phyloP scores from a whole-genome alignment of 805 yeast species.

The Maudiozyma barnettii region DNA sequence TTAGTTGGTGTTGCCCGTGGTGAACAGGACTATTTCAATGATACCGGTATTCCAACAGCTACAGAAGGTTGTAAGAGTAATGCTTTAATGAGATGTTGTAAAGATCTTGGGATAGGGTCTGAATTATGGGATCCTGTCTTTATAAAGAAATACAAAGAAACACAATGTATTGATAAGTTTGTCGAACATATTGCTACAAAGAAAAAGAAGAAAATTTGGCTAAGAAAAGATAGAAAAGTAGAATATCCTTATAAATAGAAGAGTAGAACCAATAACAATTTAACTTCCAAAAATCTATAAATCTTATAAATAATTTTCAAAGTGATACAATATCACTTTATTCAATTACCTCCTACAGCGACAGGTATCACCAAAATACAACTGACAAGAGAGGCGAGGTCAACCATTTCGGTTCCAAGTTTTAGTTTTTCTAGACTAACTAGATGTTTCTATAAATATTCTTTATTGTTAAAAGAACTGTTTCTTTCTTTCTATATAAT shows the following conservation, averaged over 20 bases:
- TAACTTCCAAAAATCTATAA: too few relatives aligned
- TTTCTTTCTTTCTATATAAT: too few relatives aligned
- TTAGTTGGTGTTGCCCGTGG: constrained; percentile 90
- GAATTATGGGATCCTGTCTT: constrained; percentile 96
- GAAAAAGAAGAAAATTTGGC: constrained; percentile 87
- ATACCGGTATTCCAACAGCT: constrained; percentile 85
- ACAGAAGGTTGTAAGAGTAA: constrained; percentile 95
- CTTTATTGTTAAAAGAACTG: too few relatives aligned
- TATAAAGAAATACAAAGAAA: constrained; percentile 56
- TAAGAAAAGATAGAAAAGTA: constrained; percentile 68
- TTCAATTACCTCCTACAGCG: too few relatives aligned
- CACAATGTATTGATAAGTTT: constrained; percentile 69
- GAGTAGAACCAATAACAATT: too few relatives aligned
- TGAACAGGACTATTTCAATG: constrained; percentile 85
- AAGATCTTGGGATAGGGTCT: constrained; percentile 92
- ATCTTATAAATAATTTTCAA: too few relatives aligned
- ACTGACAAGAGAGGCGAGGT: too few relatives aligned
- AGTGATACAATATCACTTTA: too few relatives aligned
- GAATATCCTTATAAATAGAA: constrained; percentile 72
- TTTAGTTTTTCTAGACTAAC: too few relatives aligned
- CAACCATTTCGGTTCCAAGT: too few relatives aligned
- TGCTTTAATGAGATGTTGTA: constrained; percentile 96
- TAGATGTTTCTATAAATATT: too few relatives aligned
- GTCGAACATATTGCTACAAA: constrained; percentile 77
- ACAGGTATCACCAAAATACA: too few relatives aligned